Conservation (phyloP, 129 eudicot genomes). For the Lactuca saligna region DNA sequence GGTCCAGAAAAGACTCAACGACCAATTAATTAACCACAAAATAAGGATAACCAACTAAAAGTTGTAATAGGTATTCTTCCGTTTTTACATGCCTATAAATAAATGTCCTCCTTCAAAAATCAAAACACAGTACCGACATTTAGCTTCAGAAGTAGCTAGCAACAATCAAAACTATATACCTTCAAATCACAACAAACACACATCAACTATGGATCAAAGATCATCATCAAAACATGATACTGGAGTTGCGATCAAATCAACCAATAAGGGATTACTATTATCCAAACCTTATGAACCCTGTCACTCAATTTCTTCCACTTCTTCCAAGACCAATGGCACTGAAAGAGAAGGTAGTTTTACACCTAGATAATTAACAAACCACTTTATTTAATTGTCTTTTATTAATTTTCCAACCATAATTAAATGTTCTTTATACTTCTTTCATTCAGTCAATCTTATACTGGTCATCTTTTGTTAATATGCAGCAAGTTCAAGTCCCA, state of each 20-base stretch:
- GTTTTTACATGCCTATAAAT: slow-evolving; percentile 12
- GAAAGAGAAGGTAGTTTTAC: slow-evolving; percentile 10
- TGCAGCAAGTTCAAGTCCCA: background rate
- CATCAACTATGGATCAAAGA: slow-evolving; percentile 25
- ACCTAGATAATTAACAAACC: background rate
- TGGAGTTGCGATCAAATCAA: slow-evolving; percentile 23
- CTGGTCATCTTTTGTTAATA: background rate
- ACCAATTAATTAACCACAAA: slow-evolving; percentile 25
- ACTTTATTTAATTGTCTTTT: no score
- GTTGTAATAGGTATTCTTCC: background rate
- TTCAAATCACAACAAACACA: background rate
- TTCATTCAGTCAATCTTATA: background rate
- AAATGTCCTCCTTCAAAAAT: slow-evolving; percentile 20
- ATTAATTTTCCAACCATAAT: background rate
- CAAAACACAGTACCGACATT: background rate
- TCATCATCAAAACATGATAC: slow-evolving; percentile 14
- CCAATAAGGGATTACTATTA: slow-evolving; percentile 22
- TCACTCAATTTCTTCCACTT: background rate
- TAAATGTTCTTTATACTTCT: background rate
- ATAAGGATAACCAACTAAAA: slow-evolving; percentile 28
- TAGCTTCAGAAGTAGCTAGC: background rate
- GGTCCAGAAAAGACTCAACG: background rate
- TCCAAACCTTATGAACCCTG: slow-evolving; percentile 29
- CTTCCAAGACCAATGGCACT: slow-evolving; percentile 12
- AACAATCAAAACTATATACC: background rate